Percentiles rank a stretch among this genome's conserved stretches.
phyloP scores from a whole-genome alignment of 805 yeast species.

The Hanseniaspora jakobsenii region DNA sequence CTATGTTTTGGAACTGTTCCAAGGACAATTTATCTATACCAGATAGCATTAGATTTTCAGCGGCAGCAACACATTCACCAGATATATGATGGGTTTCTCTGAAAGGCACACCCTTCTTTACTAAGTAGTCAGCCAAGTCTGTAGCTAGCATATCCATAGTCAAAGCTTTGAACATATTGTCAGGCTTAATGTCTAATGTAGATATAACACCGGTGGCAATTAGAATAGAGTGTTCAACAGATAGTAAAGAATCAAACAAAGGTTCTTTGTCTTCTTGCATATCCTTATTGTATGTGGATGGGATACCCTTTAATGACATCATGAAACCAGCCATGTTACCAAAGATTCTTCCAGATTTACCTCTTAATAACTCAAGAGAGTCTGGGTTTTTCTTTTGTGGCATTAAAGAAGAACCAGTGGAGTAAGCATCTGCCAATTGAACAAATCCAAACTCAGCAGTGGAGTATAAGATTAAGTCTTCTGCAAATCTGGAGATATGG shows the following conservation, averaged over 20 bases:
- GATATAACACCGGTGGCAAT: slow-evolving; percentile 96
- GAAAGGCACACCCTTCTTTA: slow-evolving; percentile 95
- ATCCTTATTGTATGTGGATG: slow-evolving; percentile 95
- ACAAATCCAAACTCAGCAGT: slow-evolving; percentile 96
- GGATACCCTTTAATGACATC: slow-evolving; percentile 94
- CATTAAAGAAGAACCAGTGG: slow-evolving; percentile 97
- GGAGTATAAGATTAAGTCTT: slow-evolving; percentile 89
- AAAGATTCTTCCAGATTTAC: slow-evolving; percentile 93
- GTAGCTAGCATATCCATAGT: slow-evolving; percentile 99
- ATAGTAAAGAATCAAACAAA: slow-evolving; percentile 76
- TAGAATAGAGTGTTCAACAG: slow-evolving; percentile 85
- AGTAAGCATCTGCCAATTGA: slow-evolving; percentile 89
- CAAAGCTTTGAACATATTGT: slow-evolving; percentile 72
- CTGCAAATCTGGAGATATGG: slow-evolving; percentile 87
- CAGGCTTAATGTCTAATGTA: slow-evolving; percentile 60
- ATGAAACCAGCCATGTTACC: slow-evolving; percentile 91
- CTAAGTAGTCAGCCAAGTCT: slow-evolving; percentile 93
- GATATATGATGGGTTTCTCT: slow-evolving; percentile 98
- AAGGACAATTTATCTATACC: slow-evolving; percentile 79
- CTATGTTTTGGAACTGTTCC: slow-evolving; percentile 70
- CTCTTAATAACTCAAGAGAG: slow-evolving; percentile 85
- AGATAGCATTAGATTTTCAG: slow-evolving; percentile 62
- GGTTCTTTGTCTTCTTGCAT: slow-evolving; percentile 99
- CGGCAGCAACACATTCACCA: slow-evolving; percentile 88
- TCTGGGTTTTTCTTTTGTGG: slow-evolving; percentile 99